Conservation (phyloP, 2,329 filamentous ascomycete genomes). For the Hortaea sp. region DNA sequence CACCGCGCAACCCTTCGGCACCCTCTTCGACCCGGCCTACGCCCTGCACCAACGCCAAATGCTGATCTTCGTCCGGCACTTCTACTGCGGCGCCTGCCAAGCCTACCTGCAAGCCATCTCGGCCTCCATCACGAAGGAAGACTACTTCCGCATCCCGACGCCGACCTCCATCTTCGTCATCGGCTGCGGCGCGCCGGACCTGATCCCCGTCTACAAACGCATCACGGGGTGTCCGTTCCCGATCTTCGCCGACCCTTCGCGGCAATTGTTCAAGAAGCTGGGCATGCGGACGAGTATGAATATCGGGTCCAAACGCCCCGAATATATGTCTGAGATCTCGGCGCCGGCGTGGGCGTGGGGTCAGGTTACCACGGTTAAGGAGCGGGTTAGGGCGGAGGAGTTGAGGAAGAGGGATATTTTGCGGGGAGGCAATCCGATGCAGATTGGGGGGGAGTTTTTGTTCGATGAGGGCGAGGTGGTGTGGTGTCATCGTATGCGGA, state of each 20-base stretch:
- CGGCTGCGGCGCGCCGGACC: conserved; percentile 27
- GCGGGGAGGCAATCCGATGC: conserved; percentile 28
- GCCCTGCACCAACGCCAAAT: conserved; percentile 28
- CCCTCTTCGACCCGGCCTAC: conserved; percentile 46
- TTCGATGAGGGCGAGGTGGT: conserved; percentile 31
- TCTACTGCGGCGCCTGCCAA: conserved; percentile 33
- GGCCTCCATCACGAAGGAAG: conserved; percentile 23
- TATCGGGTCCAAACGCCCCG: conserved; percentile 22
- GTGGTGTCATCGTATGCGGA: conserved; percentile 34
- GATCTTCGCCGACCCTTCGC: conserved; percentile 28
- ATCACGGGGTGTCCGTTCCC: conserved; percentile 27
- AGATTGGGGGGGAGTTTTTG: conserved; percentile 33
- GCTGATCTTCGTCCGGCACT: conserved; percentile 32
- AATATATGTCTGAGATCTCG: conserved; percentile 29
- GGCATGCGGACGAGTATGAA: conserved; percentile 26
- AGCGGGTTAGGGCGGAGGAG: conserved; percentile 20
- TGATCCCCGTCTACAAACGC: conserved; percentile 27
- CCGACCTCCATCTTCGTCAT: conserved; percentile 29
- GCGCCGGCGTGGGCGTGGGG: conserved; percentile 20
- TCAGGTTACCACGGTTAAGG: conserved; percentile 20
- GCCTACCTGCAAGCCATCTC: conserved; percentile 27
- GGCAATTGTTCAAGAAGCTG: conserved; percentile 26
- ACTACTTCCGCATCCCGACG: conserved; percentile 27
- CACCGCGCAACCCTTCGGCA: conserved; percentile 51
- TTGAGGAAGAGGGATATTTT: conserved; percentile 22